Conservation (phyloP, 352 stramenopile species). For the Thraustochytrium striatum region DNA sequence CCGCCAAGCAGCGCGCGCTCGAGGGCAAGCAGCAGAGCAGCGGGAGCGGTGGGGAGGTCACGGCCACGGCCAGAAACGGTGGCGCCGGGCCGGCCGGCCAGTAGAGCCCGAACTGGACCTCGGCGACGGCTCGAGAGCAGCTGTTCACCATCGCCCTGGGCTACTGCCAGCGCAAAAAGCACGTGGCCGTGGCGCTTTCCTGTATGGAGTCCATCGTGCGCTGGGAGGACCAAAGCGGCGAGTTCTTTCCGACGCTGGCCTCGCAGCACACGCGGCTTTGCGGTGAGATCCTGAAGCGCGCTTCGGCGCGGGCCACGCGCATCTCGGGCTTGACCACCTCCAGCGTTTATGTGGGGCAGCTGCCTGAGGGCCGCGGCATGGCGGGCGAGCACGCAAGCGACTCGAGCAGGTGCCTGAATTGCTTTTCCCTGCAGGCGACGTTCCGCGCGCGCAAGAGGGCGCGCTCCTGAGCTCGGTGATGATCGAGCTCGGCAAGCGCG, state of each 20-base stretch:
- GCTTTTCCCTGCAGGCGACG: neutral
- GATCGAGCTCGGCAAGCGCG: neutral
- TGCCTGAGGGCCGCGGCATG: neutral
- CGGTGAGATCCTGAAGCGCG: neutral
- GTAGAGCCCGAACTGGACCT: neutral
- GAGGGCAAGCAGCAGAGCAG: neutral
- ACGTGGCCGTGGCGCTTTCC: neutral
- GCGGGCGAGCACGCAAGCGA: neutral
- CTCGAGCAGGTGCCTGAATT: neutral
- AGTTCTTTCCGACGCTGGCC: neutral
- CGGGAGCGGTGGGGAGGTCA: neutral
- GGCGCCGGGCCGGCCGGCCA: too few species aligned
- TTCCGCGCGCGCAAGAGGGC: conserved; percentile 26
- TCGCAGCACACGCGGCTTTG: conserved; percentile 14
- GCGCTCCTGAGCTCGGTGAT: conserved; percentile 17
- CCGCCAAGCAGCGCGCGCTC: neutral
- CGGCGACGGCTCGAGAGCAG: neutral
- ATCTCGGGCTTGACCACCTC: conserved; percentile 44
- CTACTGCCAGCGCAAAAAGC: neutral
- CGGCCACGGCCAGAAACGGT: neutral
- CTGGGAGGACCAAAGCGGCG: neutral
- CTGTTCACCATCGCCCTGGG: conserved; percentile 3
- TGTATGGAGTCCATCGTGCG: conserved; percentile 7
- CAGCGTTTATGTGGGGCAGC: conserved; percentile 1
- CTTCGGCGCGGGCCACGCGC: neutral